phyloP scores from a whole-genome alignment of 2,329 filamentous ascomycete species.

The Fusarium sp. region DNA sequence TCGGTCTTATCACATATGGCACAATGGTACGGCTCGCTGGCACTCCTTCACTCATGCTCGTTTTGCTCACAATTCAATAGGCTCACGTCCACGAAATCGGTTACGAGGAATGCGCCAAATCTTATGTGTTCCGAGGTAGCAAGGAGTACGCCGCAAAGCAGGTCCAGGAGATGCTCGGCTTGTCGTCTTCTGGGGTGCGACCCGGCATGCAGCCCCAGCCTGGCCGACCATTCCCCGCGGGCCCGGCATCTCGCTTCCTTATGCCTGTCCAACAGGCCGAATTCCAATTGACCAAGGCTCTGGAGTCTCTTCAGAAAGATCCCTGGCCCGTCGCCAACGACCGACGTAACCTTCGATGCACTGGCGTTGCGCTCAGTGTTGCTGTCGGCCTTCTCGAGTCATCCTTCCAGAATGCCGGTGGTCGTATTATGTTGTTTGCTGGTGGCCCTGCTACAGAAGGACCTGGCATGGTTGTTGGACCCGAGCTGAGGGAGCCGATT shows the following conservation, averaged over 20 bases:
- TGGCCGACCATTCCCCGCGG: conserved; percentile 80
- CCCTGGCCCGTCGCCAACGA: conserved; percentile 98
- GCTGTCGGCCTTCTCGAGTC: conserved; percentile 93
- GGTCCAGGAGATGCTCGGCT: conserved; percentile 98
- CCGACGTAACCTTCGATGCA: conserved; percentile 89
- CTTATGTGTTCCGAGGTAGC: conserved; percentile 96
- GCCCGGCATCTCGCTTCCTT: conserved; percentile 88
- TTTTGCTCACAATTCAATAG: conserved; percentile 57
- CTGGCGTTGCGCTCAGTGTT: conserved; percentile 95
- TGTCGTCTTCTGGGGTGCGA: conserved; percentile 78
- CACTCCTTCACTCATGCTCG: background rate
- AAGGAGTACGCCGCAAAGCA: conserved; percentile 99
- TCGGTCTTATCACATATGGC: conserved; percentile 87
- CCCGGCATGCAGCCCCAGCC: conserved; percentile 80
- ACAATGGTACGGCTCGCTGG: conserved; percentile 77
- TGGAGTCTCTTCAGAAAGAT: conserved; percentile 95
- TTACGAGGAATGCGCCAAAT: conserved; percentile 97
- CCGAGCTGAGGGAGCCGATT: conserved; percentile 95
- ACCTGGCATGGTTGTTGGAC: conserved; percentile 95
- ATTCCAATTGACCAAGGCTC: conserved; percentile 94
- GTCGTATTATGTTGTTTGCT: conserved; percentile 96
- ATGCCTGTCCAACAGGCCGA: conserved; percentile 95
- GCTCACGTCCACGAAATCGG: conserved; percentile 97
- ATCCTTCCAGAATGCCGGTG: conserved; percentile 94
- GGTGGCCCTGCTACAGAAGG: conserved; percentile 96